Base-by-base conservation (phyloP, 108 stramenopile genomes). In the Cyclotella choctawhatcheeana region DNA sequence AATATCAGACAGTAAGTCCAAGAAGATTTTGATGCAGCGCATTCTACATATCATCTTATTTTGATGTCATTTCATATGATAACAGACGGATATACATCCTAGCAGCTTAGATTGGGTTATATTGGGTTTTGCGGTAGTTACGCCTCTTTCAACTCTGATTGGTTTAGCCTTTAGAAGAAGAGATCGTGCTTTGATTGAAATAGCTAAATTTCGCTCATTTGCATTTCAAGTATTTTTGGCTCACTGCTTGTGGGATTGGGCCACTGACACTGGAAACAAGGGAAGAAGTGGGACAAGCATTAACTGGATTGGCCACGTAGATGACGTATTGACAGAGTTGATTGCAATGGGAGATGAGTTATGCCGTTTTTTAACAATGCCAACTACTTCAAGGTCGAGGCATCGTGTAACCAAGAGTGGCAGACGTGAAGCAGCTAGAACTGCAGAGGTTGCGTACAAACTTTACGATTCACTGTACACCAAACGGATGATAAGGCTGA, bases 161-260 rank as follows among this genome's bases (percentile, higher is more conserved):
- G 62, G 66, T 14, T 84, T 88, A 44, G 82, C 91, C 2, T 93
- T 93, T 63, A 61, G 59, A 26, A 73, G 91, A 37, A 40, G 91
- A 71, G 91, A 93, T 31, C 48, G 77, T 55, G 88, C 91, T 3
- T 55, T 93, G 26, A 32, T 69, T 56, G 69, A 79, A 50, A 82
- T 88, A 7, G 76, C 83, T 12, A 67, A 58, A 27, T 82, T 89
- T 27, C 76, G 82, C 33, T 66, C 82, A 24, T 84, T 85, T 35
- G 34, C 83, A 37, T 74, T 82, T 59, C 76, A 87, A 50, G 30
- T 92, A 6, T 87, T 80, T 32, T 44, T 77, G 0, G 71, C 88
- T 0, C 90, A 92, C 60, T 74, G 77, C 10, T 65, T 74, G 44
- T 92, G 90, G 90, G 88, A 92, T 76, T 92, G 90, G 90, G 74